Evolutionary conservation across 1,284 basidiomycete species (phyloP).

Genomic region (Sanguinoderma infundibulare): DNA sequence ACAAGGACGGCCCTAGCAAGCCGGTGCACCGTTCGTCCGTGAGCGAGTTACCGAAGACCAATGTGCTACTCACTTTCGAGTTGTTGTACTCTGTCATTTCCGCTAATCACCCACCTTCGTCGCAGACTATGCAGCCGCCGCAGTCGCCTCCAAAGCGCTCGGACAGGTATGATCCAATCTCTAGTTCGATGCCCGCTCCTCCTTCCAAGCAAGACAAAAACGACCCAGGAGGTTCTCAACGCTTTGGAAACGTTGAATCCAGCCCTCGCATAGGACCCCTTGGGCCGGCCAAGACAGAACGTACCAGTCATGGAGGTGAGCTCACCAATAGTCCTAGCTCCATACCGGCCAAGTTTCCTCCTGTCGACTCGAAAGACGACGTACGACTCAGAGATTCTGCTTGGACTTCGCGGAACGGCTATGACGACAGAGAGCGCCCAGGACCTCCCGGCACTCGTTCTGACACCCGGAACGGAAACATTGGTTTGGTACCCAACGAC

Average conservation of each 20-base stretch:
- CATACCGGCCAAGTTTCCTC: slow-evolving; percentile 20
- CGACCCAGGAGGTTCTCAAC: background rate
- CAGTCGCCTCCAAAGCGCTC: slow-evolving; percentile 1
- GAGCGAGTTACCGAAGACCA: slow-evolving; percentile 25
- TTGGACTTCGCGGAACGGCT: slow-evolving; percentile 27
- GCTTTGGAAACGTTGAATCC: background rate
- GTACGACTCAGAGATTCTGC: slow-evolving; percentile 18
- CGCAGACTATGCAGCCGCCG: slow-evolving; percentile 16
- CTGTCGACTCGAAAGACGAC: slow-evolving; percentile 28
- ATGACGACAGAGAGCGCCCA: slow-evolving; percentile 26
- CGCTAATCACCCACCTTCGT: background rate
- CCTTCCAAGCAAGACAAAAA: slow-evolving; percentile 2
- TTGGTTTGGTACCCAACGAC: slow-evolving; percentile 7
- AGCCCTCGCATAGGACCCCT: slow-evolving; percentile 13
- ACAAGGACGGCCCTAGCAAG: slow-evolving; percentile 20
- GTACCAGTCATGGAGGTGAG: slow-evolving; percentile 22
- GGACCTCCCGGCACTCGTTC: slow-evolving; percentile 16
- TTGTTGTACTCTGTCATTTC: background rate
- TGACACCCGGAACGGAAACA: slow-evolving; percentile 16
- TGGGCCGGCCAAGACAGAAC: slow-evolving; percentile 17
- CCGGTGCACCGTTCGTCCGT: slow-evolving; percentile 18
- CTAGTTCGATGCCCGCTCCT: slow-evolving; percentile 7
- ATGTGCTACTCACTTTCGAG: slow-evolving; percentile 23
- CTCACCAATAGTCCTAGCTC: slow-evolving; percentile 10
- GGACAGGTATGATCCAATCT: slow-evolving; percentile 14